These are phyloP conservation scores for Clitoria ternatea DNA, from an alignment of 306 rosid species.

Conservation along the genomic window DNA sequence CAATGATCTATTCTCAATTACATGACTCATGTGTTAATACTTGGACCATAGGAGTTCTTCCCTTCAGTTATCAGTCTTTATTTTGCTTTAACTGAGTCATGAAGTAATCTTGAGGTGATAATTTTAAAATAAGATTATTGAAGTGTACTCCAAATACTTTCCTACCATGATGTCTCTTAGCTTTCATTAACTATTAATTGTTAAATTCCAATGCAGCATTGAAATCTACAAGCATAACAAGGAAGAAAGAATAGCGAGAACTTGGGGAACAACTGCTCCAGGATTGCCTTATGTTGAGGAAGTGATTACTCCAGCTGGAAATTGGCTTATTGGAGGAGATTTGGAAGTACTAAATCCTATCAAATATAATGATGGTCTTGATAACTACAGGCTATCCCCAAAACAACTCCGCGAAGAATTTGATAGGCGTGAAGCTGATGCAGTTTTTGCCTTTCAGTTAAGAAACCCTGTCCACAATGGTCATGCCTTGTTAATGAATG, in stretches of 20 bases:
- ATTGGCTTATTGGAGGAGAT: slow-evolving; percentile 97
- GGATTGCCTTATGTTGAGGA: slow-evolving; percentile 91
- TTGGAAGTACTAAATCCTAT: slow-evolving; percentile 73
- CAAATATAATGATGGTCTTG: slow-evolving; percentile 89
- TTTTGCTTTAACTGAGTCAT: neutral
- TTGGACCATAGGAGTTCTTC: neutral
- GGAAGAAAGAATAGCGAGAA: slow-evolving; percentile 96
- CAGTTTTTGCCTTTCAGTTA: slow-evolving; percentile 92
- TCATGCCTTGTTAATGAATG: slow-evolving; percentile 94
- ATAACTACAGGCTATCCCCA: slow-evolving; percentile 87
- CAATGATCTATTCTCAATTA: neutral
- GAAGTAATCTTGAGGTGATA: neutral
- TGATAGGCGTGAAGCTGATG: slow-evolving; percentile 82
- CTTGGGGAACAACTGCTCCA: slow-evolving; percentile 93
- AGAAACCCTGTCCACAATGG: slow-evolving; percentile 98
- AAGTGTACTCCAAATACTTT: neutral
- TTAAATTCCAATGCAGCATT: slow-evolving; percentile 42
- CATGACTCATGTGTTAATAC: neutral
- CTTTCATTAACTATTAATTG: slow-evolving; percentile 10
- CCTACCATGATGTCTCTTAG: neutral
- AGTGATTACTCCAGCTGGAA: slow-evolving; percentile 74
- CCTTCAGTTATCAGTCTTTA: slow-evolving; percentile 15
- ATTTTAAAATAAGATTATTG: neutral
- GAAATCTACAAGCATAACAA: slow-evolving; percentile 93
- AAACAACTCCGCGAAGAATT: slow-evolving; percentile 84